Evolutionary conservation across 169 alveolate species (phyloP).

Genomic region (Pseudocohnilembus persalinus): DNA sequence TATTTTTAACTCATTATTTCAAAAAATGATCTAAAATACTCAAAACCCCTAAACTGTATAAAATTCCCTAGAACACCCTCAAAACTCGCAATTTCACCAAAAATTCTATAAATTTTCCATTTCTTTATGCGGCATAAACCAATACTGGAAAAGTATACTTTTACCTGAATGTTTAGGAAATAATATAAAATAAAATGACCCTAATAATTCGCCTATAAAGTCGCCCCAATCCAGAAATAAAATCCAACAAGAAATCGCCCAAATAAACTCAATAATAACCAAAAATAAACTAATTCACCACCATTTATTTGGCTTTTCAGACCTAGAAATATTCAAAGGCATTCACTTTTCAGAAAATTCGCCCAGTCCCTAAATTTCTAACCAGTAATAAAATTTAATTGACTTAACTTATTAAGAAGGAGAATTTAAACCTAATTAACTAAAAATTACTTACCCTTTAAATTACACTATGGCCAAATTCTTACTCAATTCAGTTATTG

Average conservation of each 20-base stretch:
- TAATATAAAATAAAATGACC: neutral
- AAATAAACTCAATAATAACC: too few relatives aligned
- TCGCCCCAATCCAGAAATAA: too few relatives aligned
- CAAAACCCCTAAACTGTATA: neutral
- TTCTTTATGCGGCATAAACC: constrained; percentile 4
- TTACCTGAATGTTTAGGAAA: neutral
- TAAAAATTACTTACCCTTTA: constrained; percentile 17
- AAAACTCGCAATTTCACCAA: neutral
- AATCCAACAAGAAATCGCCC: too few relatives aligned
- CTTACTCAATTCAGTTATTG: constrained; percentile 3
- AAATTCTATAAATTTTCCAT: neutral
- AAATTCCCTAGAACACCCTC: neutral
- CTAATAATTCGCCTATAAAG: too few relatives aligned
- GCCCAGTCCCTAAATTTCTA: too few relatives aligned
- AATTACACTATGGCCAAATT: constrained; percentile 9
- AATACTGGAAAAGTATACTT: constrained; percentile 14
- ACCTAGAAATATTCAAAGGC: neutral
- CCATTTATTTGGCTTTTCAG: too few relatives aligned
- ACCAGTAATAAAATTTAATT: too few relatives aligned
- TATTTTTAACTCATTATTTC: too few relatives aligned
- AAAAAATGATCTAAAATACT: neutral
- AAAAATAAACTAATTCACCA: too few relatives aligned
- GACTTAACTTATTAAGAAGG: too few relatives aligned
- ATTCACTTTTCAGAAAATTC: neutral
- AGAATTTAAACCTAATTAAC: too few relatives aligned